Percentiles rank a stretch among this genome's conserved stretches.
Conservation (phyloP, 495 filamentous ascomycete genomes). For the Penicillium crystallinum region DNA sequence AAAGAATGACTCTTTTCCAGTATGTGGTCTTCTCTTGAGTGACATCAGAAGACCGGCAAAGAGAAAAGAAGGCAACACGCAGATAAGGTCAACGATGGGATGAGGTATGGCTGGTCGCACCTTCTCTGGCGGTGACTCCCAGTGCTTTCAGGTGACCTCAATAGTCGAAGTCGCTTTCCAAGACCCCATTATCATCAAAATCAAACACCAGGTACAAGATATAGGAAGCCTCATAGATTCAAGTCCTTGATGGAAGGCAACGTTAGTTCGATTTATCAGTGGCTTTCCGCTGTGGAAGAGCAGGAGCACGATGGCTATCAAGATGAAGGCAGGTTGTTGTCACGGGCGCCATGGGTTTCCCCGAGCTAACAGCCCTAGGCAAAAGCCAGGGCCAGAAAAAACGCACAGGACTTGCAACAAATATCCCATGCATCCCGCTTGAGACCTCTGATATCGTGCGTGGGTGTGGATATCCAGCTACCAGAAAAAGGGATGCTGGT, state of each 20-base stretch:
- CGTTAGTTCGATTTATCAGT: not conserved
- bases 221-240: not conserved
- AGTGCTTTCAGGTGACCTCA: not conserved
- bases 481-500: conserved; percentile 1
- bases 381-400: not conserved
- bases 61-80: conserved; percentile 1
- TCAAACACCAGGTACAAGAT: no score
- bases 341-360: not conserved
- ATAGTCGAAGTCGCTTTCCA: not conserved
- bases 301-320: not conserved
- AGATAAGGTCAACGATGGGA: not conserved
- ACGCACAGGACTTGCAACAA: not conserved
- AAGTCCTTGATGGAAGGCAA: not conserved
- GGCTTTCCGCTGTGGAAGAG: not conserved
- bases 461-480: not conserved
- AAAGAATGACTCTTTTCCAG: not conserved
- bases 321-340: not conserved
- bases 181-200: not conserved
- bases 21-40: not conserved
- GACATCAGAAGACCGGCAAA: not conserved
- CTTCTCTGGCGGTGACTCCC: not conserved
- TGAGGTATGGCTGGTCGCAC: not conserved
- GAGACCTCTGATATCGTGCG: not conserved
- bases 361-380: not conserved
- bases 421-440: not conserved